Percentiles rank a stretch among this genome's conserved stretches.
phyloP scores from a whole-genome alignment of 805 yeast species.

The Helenozyma baotianmanensis region DNA sequence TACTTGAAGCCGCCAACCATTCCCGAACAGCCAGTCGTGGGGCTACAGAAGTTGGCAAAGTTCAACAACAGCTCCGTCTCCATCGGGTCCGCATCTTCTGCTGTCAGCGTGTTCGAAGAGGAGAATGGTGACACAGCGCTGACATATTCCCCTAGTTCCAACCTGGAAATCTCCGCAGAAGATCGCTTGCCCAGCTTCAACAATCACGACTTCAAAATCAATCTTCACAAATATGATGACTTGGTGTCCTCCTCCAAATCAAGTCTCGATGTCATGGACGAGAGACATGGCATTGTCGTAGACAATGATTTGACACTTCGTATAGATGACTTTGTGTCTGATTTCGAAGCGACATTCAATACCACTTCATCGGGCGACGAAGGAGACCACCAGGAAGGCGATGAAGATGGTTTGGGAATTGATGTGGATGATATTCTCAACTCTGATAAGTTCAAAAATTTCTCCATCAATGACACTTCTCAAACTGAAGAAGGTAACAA shows the following conservation, averaged over 20 bases:
- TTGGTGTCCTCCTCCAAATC: conserved; percentile 6
- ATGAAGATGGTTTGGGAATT: conserved; percentile 37
- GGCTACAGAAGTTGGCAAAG: background rate
- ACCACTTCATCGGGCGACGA: background rate
- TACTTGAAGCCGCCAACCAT: conserved; percentile 19
- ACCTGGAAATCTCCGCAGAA: conserved; percentile 14
- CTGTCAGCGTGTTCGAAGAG: background rate
- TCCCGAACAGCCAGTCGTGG: background rate
- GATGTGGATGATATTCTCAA: conserved; percentile 41
- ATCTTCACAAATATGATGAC: conserved; percentile 33
- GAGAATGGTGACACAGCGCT: no score
- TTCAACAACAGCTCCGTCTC: background rate
- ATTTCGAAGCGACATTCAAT: conserved; percentile 3
- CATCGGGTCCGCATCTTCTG: background rate
- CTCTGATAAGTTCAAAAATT: conserved; percentile 34
- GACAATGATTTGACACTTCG: conserved; percentile 32
- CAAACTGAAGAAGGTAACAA: conserved; percentile 6
- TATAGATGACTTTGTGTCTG: conserved; percentile 30
- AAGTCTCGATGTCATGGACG: background rate
- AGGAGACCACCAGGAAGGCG: conserved; percentile 1
- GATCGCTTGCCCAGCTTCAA: conserved; percentile 32
- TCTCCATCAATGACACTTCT: conserved; percentile 15
- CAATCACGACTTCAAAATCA: conserved; percentile 30
- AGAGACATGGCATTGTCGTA: conserved; percentile 22
- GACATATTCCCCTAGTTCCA: background rate